Evolutionary conservation across 2,329 filamentous ascomycete genomes (phyloP).

Genomic region (Diaporthe humulicola): DNA sequence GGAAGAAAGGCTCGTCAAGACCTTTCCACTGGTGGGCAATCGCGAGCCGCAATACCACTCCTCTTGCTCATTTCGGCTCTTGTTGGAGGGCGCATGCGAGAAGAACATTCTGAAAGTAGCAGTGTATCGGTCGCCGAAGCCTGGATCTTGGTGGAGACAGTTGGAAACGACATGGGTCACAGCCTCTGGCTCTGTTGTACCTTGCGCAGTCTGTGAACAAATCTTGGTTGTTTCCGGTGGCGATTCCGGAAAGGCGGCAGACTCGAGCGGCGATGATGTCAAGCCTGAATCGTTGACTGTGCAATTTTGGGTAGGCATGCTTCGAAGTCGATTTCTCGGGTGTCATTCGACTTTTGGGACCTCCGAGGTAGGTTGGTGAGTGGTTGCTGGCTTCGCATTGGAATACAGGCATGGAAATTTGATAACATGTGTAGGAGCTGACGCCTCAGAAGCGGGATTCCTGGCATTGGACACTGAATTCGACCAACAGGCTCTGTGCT

Average conservation of each 20-base stretch:
- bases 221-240: not conserved
- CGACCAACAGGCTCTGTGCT: not conserved
- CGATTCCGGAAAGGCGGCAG: not conserved
- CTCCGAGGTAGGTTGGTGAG: not conserved
- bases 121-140: not conserved
- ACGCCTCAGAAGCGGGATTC: not conserved
- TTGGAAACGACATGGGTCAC: not conserved
- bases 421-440: too few species aligned
- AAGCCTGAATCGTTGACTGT: not conserved
- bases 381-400: not conserved
- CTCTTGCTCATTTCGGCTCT: not conserved
- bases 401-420: not conserved
- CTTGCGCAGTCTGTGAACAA: not conserved
- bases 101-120: not conserved
- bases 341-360: too few species aligned
- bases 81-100: not conserved
- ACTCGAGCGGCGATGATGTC: not conserved
- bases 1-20: too few species aligned
- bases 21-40: not conserved
- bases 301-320: not conserved
- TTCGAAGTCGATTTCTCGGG: not conserved
- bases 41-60: not conserved
- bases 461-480: not conserved
- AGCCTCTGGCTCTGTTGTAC: not conserved
- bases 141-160: not conserved